Base-by-base conservation (phyloP, 2,329 filamentous ascomycete genomes). In the Zymoseptoria ardabiliae region DNA sequence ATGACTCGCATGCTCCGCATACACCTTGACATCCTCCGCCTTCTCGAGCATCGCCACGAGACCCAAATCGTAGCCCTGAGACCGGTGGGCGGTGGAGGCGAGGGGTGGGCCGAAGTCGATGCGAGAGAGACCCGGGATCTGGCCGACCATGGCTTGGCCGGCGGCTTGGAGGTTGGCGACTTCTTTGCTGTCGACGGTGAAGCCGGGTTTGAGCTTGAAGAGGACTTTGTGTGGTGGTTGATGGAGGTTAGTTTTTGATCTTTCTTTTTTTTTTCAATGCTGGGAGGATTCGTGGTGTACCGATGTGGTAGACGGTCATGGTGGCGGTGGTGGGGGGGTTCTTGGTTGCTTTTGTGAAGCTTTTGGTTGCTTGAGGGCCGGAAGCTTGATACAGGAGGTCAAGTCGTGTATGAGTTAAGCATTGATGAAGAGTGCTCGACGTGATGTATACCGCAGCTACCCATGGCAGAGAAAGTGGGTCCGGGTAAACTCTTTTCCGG, bases 1-100 rank as follows among this genome's bases (percentile, higher is more conserved):
- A 69, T 80, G 78, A 25, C 76, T 76, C 51, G 77, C 77, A 70
- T 79, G 78, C 52, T 67, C 66, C 3, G 75, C 76, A 70, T 79
- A 80, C 9, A 69, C 71, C 53, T 70, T 68, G 4, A 79, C 63
- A 68, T 78, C 70, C 41, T 76, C 75, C 2, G 72, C 61, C 50
- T 74, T 75, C 61, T 79, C 77, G 63, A 80, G 59, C 5, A 78
- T 70, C 4, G 77, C 77, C n/a, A 80, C 73, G 10, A 80, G 61
- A 2, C 74, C 77, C 70, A 77, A 72, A 65, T 79, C 68, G 58
- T 74, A 80, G 0, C 77, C 78, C 56, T 78, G 73, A 20, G 75
- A 73, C 45, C 77, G 71, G 30, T 74, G 69, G 4, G 77, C 73
- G 13, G 73, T 76, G 22, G 74, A 72, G 0, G 74, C 68, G 20